A percentile compares a stretch with the other conserved stretches of the same genome.
Conservation (phyloP, 2,329 filamentous ascomycete genomes). For the Aspergillus viridinutans region DNA sequence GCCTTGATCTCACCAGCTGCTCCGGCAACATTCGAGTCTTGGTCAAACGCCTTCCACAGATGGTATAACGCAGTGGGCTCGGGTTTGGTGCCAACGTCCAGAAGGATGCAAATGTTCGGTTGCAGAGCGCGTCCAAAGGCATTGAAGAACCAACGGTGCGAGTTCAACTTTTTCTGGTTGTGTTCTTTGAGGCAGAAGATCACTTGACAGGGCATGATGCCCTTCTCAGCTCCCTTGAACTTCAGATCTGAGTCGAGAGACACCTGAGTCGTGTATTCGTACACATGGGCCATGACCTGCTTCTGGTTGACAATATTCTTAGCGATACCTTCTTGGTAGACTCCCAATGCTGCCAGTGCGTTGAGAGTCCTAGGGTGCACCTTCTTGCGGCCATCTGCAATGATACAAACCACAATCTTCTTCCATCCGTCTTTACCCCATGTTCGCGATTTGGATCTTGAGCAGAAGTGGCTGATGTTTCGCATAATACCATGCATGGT, state of each 20-base stretch:
- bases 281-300: conserved; percentile 93
- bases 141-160: conserved; percentile 99
- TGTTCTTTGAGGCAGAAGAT: conserved; percentile 98
- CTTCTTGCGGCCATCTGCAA: conserved; percentile 88
- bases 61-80: conserved; percentile 90
- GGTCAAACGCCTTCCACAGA: conserved; percentile 98
- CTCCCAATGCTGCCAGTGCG: conserved; percentile 90
- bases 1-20: conserved; percentile 97
- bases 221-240: conserved; percentile 98
- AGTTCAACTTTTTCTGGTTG: conserved; percentile 97
- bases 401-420: conserved; percentile 97
- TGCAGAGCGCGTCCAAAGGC: conserved; percentile 89
- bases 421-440: conserved; percentile 98
- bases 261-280: conserved; percentile 98
- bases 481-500: conserved; percentile 99
- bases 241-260: conserved; percentile 93
- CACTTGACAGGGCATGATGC: conserved; percentile 95
- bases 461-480: conserved; percentile 96
- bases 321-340: conserved; percentile 96
- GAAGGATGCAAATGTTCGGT: conserved; percentile 92
- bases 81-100: conserved; percentile 93
- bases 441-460: conserved; percentile 81
- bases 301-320: conserved; percentile 98
- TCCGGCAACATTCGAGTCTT: conserved; percentile 93
- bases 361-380: conserved; percentile 92